phyloP scores from a whole-genome alignment of 140 eudicot genomes.

The Flaveria floridana region DNA sequence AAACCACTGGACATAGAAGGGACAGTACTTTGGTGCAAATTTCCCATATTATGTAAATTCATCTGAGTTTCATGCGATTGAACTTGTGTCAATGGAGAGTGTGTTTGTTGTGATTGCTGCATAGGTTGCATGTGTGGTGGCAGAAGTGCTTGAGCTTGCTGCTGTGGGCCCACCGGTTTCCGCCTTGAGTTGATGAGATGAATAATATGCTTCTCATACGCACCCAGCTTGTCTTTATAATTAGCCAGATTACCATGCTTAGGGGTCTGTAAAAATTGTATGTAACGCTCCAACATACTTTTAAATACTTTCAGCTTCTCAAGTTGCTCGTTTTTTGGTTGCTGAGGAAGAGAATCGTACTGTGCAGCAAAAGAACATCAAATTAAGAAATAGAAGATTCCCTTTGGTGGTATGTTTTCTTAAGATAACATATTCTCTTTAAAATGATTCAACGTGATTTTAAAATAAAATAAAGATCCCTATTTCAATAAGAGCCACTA shows the following conservation, averaged over 20 bases:
- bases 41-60: constrained; percentile 52
- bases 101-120: constrained; percentile 78
- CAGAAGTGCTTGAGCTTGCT: constrained; percentile 59
- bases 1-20: constrained; percentile 51
- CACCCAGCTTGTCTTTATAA: constrained; percentile 63
- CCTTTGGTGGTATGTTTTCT: not conserved
- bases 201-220: constrained; percentile 70
- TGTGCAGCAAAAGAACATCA: constrained; percentile 33
- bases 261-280: constrained; percentile 53
- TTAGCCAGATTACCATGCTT: constrained; percentile 47
- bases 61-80: constrained; percentile 65
- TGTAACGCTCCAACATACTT: constrained; percentile 68
- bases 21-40: constrained; percentile 57
- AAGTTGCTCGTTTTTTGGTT: constrained; percentile 57
- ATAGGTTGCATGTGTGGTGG: constrained; percentile 57
- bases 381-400: not conserved
- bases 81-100: constrained; percentile 62
- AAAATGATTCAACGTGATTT: constrained; percentile 2
- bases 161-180: constrained; percentile 52
- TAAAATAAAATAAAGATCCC: not conserved
- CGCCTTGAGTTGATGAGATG: constrained; percentile 59
- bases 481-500: not conserved
- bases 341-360: constrained; percentile 79
- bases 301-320: constrained; percentile 68
- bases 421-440: not conserved